phyloP scores from a whole-genome alignment of 805 yeast genomes.

The Teunomyces barrocoloradensis region DNA sequence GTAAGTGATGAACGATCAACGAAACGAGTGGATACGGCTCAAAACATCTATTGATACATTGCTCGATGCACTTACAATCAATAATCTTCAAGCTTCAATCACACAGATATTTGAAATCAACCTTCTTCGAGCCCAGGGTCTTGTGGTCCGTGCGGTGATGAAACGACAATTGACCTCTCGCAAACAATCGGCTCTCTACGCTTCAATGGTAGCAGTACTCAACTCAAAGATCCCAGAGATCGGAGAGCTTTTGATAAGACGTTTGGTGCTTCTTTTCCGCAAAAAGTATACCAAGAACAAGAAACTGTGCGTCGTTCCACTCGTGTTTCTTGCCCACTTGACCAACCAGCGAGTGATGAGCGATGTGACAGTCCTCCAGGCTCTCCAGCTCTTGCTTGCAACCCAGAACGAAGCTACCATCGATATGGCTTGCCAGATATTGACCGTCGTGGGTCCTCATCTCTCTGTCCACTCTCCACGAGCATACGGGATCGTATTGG shows the following conservation, averaged over 20 bases:
- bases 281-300: constrained; percentile 47
- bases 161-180: constrained; percentile 46
- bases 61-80: constrained; percentile 43
- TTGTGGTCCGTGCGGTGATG: constrained; percentile 57
- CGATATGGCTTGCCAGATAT: constrained; percentile 49
- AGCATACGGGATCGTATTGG: constrained; percentile 53
- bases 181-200: constrained; percentile 46
- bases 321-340: constrained; percentile 57
- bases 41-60: constrained; percentile 30
- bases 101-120: constrained; percentile 55
- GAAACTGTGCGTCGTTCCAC: constrained; percentile 38
- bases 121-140: constrained; percentile 58
- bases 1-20: constrained; percentile 20
- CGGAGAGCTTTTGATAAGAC: constrained; percentile 54
- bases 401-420: constrained; percentile 55
- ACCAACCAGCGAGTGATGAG: constrained; percentile 56
- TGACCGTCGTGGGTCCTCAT: constrained; percentile 52
- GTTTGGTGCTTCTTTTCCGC: constrained; percentile 60
- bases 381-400: constrained; percentile 33
- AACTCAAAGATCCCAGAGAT: constrained; percentile 68
- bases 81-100: constrained; percentile 49
- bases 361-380: constrained; percentile 32
- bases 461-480: constrained; percentile 41
- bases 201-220: constrained; percentile 56
- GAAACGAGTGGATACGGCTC: constrained; percentile 11